Evolutionary conservation across 1,284 basidiomycete genomes (phyloP).

Genomic region (Moesziomyces parantarcticus): DNA sequence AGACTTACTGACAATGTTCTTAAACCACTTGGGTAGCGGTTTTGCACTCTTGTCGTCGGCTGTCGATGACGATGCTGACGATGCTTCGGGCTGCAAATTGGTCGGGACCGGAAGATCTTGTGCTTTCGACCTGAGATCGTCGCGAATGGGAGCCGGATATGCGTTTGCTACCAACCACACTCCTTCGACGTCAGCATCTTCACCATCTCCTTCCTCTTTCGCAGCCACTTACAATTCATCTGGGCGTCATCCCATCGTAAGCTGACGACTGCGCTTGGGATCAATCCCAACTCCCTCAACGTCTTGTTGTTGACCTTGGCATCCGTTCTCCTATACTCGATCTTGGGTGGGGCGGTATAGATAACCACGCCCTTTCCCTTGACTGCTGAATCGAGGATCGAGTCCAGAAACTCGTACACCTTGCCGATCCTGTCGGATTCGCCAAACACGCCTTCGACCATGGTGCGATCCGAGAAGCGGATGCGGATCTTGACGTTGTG

Average conservation of each 20-base stretch:
- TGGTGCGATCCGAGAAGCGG: slow-evolving; percentile 81
- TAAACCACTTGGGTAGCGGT: slow-evolving; percentile 46
- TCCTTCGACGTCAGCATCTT: no score
- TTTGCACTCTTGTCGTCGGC: slow-evolving; percentile 10
- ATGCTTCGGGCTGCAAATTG: not conserved
- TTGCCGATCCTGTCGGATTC: slow-evolving; percentile 80
- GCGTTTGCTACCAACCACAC: not conserved
- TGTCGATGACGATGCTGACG: not conserved
- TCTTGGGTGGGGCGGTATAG: slow-evolving; percentile 82
- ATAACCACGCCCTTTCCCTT: slow-evolving; percentile 81
- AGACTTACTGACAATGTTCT: slow-evolving; percentile 50
- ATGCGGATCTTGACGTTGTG: slow-evolving; percentile 85
- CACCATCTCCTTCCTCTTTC: no score
- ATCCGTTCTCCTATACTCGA: slow-evolving; percentile 83
- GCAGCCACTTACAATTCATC: slow-evolving; percentile 75
- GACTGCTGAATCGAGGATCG: slow-evolving; percentile 77
- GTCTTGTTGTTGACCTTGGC: slow-evolving; percentile 76
- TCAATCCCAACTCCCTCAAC: slow-evolving; percentile 78
- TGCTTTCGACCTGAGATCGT: slow-evolving; percentile 18
- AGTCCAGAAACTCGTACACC: slow-evolving; percentile 83
- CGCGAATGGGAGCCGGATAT: slow-evolving; percentile 38
- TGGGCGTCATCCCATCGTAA: slow-evolving; percentile 79
- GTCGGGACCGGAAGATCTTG: slow-evolving; percentile 16
- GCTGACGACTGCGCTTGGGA: slow-evolving; percentile 81
- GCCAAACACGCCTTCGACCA: slow-evolving; percentile 81